Conservation (phyloP, 164 flowering plant species). For the Umbilicus rupestris region DNA sequence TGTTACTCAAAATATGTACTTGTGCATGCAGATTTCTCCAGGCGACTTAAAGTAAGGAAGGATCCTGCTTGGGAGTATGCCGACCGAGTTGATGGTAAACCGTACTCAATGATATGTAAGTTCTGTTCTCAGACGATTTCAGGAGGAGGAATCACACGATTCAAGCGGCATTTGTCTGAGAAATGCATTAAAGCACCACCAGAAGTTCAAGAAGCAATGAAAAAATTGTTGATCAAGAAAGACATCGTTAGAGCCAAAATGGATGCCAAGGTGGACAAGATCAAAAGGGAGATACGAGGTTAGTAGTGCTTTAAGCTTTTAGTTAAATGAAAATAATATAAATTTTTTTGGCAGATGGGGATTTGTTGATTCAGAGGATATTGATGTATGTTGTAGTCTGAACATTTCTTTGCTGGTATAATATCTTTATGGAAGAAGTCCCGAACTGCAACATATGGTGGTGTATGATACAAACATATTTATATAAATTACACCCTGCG, state of each 20-base stretch:
- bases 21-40: background rate
- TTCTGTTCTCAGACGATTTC: constrained; percentile 2
- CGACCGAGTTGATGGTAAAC: background rate
- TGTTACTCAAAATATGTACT: background rate
- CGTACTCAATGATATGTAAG: constrained; percentile 1
- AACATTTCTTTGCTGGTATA: no score
- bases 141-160: constrained; percentile 9
- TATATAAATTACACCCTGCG: no score
- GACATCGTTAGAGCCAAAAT: constrained; percentile 3
- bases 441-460: no score
- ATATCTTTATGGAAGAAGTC: no score
- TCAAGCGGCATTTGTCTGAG: constrained; percentile 6
- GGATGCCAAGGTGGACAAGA: background rate
- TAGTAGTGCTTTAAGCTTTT: background rate
- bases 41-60: constrained; percentile 2
- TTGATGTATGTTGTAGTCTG: background rate
- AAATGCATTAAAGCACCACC: background rate
- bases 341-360: no score
- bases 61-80: constrained; percentile 8
- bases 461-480: no score
- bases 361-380: background rate
- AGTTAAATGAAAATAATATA: no score
- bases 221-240: constrained; percentile 2
- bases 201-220: constrained; percentile 4
- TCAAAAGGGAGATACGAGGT: constrained; percentile 1